phyloP scores from a whole-genome alignment of 148 eudicot genomes.

The Amaranthus palmeri region DNA sequence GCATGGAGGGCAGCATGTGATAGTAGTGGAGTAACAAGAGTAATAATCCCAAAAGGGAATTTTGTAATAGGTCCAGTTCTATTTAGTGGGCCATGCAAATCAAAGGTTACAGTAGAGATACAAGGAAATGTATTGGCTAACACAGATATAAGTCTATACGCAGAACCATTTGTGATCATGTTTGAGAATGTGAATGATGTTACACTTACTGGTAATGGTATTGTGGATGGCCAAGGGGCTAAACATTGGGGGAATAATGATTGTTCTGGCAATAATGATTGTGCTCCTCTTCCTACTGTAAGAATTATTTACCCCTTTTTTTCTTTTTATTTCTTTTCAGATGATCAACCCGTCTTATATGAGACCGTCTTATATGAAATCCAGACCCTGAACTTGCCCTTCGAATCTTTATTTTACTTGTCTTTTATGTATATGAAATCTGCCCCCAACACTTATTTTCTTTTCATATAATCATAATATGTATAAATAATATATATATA shows the following conservation, averaged over 20 bases:
- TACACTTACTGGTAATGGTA: constrained; percentile 29
- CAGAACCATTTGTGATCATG: constrained; percentile 24
- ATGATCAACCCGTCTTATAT: no score
- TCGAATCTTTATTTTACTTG: no score
- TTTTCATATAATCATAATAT: no score
- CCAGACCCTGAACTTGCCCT: no score
- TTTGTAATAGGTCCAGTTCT: constrained; percentile 43
- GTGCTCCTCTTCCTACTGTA: constrained; percentile 33
- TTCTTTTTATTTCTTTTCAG: no score
- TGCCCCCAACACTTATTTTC: no score
- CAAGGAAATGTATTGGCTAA: constrained; percentile 37
- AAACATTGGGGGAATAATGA: constrained; percentile 15
- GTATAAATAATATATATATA: no score
- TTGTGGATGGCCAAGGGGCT: constrained; percentile 28
- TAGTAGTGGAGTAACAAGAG: constrained; percentile 28
- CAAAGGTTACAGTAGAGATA: constrained; percentile 42
- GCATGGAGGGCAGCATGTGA: constrained; percentile 64
- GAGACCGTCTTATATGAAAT: no score
- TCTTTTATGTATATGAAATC: no score
- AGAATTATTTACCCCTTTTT: not conserved
- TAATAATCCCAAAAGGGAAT: constrained; percentile 48
- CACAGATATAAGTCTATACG: constrained; percentile 26
- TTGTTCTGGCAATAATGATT: constrained; percentile 22
- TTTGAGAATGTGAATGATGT: constrained; percentile 28
- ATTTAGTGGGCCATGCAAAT: constrained; percentile 58